Conservation (phyloP, 129 eudicot species). For the Flaveria trinervia region DNA sequence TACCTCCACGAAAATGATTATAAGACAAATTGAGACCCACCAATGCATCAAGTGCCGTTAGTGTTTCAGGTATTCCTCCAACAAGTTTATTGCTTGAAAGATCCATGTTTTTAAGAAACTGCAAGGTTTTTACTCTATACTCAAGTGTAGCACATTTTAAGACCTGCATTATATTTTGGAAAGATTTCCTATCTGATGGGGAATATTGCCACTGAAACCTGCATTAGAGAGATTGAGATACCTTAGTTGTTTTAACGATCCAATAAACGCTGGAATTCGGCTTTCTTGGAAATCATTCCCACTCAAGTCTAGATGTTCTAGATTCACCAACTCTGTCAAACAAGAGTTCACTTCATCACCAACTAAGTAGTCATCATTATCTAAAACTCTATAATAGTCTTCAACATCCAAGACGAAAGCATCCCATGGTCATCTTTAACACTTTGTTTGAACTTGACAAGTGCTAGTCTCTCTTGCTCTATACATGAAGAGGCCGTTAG, state of each 20-base stretch:
- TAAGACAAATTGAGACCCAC: constrained; percentile 31
- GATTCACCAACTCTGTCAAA: constrained; percentile 20
- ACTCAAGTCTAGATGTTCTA: constrained; percentile 24
- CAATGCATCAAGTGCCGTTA: constrained; percentile 5
- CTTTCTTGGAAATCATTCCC: constrained; percentile 10
- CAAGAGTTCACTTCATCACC: background rate
- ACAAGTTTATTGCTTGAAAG: constrained; percentile 24
- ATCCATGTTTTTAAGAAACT: background rate
- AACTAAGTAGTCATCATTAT: background rate
- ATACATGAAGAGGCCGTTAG: background rate
- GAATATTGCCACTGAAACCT: constrained; percentile 20
- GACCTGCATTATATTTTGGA: constrained; percentile 15
- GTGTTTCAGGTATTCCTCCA: constrained; percentile 29
- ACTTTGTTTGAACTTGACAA: constrained; percentile 29
- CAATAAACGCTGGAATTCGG: constrained; percentile 20
- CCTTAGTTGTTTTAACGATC: constrained; percentile 22
- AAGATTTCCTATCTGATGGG: constrained; percentile 37
- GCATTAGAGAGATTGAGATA: constrained; percentile 31
- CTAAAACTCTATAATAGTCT: background rate
- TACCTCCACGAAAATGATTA: constrained; percentile 25
- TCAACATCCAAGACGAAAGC: constrained; percentile 2
- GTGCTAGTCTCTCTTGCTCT: constrained; percentile 33
- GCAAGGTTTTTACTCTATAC: background rate
- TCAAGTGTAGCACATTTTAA: constrained; percentile 27
- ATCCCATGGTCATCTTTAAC: background rate